Percentiles rank a stretch among this genome's conserved stretches.
Evolutionary conservation across 169 alveolate species (phyloP).

Genomic region (Toxoplasma gondii): DNA sequence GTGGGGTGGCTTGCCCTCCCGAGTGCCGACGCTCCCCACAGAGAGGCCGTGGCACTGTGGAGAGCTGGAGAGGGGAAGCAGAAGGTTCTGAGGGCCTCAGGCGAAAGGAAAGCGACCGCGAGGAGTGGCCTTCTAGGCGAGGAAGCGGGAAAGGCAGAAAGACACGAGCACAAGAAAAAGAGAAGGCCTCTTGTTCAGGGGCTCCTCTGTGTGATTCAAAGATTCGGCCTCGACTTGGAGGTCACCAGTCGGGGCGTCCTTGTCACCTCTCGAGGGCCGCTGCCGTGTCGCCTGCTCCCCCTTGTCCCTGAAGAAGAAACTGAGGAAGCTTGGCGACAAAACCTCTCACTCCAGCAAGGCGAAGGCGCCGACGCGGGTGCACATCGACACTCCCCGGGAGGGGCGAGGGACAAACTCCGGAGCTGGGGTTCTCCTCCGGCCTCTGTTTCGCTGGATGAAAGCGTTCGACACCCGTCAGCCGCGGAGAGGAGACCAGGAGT

Average conservation of each 20-base stretch:
- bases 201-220: neutral
- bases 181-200: neutral
- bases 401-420: neutral
- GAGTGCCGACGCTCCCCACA: neutral
- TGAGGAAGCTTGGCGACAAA: neutral
- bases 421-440: no score
- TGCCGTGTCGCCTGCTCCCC: constrained; percentile 21
- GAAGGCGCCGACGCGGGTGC: neutral
- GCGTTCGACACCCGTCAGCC: no score
- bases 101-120: neutral
- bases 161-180: neutral
- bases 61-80: neutral
- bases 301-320: neutral
- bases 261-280: neutral
- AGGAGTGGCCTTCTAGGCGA: neutral
- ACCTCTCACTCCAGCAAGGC: neutral
- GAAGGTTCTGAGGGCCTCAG: neutral
- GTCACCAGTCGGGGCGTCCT: neutral
- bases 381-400: neutral
- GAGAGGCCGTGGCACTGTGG: neutral
- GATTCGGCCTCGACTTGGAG: neutral
- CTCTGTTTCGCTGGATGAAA: no score
- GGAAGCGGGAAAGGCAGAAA: neutral
- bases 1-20: neutral
- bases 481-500: neutral